Evolutionary conservation across 805 yeast genomes (phyloP).

Genomic region (Pichia paraexigua): DNA sequence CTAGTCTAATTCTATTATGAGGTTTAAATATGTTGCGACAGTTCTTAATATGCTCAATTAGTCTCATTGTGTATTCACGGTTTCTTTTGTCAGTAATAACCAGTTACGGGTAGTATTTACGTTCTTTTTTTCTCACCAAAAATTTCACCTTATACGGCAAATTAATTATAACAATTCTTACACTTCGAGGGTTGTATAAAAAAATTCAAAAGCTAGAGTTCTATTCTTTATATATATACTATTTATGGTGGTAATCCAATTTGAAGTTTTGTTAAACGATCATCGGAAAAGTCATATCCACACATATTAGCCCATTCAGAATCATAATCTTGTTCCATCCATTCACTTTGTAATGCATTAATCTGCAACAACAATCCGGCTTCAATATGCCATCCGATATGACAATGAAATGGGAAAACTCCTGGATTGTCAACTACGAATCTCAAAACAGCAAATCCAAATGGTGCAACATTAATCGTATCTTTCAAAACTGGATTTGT

Average conservation of each 20-base stretch:
- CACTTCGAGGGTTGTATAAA: too few relatives aligned
- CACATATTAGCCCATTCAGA: conserved; percentile 10
- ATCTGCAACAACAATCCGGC: conserved; percentile 16
- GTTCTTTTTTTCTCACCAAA: too few relatives aligned
- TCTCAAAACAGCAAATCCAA: conserved; percentile 71
- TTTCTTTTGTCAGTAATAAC: too few relatives aligned
- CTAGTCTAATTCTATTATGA: conserved; percentile 26
- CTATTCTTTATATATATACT: too few relatives aligned
- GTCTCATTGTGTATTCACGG: neutral
- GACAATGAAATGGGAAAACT: conserved; percentile 95
- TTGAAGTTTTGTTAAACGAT: neutral
- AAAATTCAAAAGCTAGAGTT: too few relatives aligned
- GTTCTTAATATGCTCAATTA: conserved; percentile 1
- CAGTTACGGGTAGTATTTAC: too few relatives aligned
- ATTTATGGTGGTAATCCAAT: too few relatives aligned
- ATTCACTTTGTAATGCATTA: conserved; percentile 11
- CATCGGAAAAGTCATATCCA: conserved; percentile 10
- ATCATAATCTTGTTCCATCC: conserved; percentile 1
- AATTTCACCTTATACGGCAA: too few relatives aligned
- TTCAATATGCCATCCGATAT: conserved; percentile 84
- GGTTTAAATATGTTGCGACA: neutral
- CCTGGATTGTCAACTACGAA: conserved; percentile 89
- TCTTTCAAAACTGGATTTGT: conserved; percentile 53
- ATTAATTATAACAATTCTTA: too few relatives aligned
- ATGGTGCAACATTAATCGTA: conserved; percentile 61